These are phyloP conservation scores for Pulveroboletus sp. DNA, from an alignment of 768 basidiomycete species.

Conservation along the genomic window DNA sequence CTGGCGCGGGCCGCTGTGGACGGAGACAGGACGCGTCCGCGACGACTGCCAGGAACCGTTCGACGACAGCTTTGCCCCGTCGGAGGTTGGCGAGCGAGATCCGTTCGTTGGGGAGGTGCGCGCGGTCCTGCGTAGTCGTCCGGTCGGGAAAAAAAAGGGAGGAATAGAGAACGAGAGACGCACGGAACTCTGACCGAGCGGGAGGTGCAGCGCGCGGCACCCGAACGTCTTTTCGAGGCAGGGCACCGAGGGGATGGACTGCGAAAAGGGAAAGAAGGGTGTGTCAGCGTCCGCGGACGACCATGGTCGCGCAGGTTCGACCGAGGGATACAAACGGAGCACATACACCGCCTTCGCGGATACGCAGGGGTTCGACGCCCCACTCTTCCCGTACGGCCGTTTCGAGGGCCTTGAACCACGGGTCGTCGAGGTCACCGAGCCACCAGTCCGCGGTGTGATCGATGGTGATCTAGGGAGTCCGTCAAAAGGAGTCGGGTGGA, in stretches of 20 bases:
- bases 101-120: slow-evolving; percentile 90
- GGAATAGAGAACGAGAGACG: no score
- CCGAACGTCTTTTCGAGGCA: slow-evolving; percentile 89
- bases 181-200: slow-evolving; percentile 89
- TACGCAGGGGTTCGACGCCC: slow-evolving; percentile 79
- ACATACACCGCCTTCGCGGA: slow-evolving; percentile 89
- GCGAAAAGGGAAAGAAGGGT: background rate
- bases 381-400: slow-evolving; percentile 81
- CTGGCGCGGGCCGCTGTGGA: background rate
- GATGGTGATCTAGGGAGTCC: slow-evolving; percentile 79
- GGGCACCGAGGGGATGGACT: slow-evolving; percentile 94
- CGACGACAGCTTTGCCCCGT: slow-evolving; percentile 71
- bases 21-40: slow-evolving; percentile 29
- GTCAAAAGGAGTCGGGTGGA: no score
- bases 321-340: background rate
- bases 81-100: slow-evolving; percentile 81
- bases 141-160: no score
- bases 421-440: slow-evolving; percentile 82
- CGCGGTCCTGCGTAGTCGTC: slow-evolving; percentile 75
- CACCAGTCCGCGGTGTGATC: slow-evolving; percentile 93
- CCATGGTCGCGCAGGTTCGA: no score
- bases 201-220: slow-evolving; percentile 88
- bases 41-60: slow-evolving; percentile 63
- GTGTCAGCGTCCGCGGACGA: background rate
- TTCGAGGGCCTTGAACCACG: slow-evolving; percentile 86